Conservation (phyloP, 2,329 filamentous ascomycete species). For the Cercospora sp. region DNA sequence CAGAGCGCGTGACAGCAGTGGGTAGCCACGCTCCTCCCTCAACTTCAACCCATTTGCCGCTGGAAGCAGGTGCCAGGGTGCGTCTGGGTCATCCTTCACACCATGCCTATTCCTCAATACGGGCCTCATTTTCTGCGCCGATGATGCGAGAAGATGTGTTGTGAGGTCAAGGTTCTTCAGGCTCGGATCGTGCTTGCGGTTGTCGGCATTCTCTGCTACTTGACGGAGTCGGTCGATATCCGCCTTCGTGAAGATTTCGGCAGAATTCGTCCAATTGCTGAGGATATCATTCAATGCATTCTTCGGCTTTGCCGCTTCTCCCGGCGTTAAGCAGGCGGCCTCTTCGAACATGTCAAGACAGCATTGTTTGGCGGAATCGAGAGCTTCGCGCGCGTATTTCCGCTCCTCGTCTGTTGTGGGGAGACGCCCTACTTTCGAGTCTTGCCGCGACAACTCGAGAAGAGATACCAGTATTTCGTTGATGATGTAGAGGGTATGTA, state of each 20-base stretch:
- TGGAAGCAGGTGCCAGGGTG: constrained; percentile 37
- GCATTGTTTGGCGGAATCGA: not conserved
- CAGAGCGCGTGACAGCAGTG: constrained; percentile 31
- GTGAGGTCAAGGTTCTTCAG: not conserved
- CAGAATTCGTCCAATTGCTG: not conserved
- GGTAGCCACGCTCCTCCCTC: constrained; percentile 33
- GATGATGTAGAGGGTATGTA: constrained; percentile 29
- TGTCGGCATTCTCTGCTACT: not conserved
- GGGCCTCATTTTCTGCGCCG: not conserved
- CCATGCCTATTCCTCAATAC: constrained; percentile 23
- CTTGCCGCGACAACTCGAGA: not conserved
- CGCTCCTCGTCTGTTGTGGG: not conserved
- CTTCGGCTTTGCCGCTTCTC: not conserved
- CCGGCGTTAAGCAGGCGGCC: not conserved
- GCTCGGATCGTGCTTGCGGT: not conserved
- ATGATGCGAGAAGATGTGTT: not conserved
- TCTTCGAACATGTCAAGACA: not conserved
- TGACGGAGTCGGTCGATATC: not conserved
- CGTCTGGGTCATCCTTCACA: constrained; percentile 30
- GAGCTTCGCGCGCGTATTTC: not conserved
- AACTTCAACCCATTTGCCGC: constrained; percentile 37
- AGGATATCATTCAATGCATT: not conserved
- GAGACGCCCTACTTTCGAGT: not conserved
- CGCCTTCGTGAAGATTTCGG: not conserved
- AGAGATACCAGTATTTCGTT: constrained; percentile 25